Evolutionary conservation across 75 land plant species (phyloP).

Genomic region (Selaginella moellendorffii): DNA sequence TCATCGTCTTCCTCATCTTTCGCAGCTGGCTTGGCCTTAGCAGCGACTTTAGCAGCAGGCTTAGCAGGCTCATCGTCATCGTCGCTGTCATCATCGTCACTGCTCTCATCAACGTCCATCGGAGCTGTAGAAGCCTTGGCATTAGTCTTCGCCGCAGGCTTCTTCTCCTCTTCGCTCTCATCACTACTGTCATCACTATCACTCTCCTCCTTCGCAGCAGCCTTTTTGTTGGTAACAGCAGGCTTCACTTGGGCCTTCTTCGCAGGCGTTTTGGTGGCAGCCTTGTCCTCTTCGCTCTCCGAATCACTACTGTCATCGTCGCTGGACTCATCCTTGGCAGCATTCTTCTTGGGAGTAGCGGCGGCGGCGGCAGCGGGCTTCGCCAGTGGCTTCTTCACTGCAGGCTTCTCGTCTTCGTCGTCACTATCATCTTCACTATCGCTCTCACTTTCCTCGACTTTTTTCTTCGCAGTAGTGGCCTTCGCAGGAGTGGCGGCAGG

Average conservation of each 20-base stretch:
- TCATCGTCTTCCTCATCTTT: constrained; percentile 2
- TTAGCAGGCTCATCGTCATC: constrained; percentile 1
- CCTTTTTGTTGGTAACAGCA: too few relatives aligned
- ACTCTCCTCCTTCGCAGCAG: neutral
- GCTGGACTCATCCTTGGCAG: neutral
- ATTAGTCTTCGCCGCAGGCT: too few relatives aligned
- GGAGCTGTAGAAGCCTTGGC: neutral
- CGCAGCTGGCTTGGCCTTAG: neutral
- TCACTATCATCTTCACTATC: neutral
- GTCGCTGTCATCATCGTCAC: neutral
- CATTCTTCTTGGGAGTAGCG: too few relatives aligned
- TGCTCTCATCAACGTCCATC: neutral
- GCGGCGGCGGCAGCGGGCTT: neutral
- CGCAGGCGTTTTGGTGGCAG: neutral
- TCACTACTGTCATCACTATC: neutral
- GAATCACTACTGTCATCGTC: neutral
- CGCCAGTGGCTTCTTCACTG: neutral
- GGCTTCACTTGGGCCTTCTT: neutral
- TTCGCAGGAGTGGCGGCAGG: too few relatives aligned
- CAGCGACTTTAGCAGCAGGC: neutral
- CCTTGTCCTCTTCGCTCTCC: neutral
- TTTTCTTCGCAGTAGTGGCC: neutral
- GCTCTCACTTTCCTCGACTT: neutral
- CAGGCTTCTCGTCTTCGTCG: neutral
- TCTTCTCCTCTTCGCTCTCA: too few relatives aligned